Percentiles rank a stretch among this genome's conserved stretches.
phyloP scores from a whole-genome alignment of 192 early-diverging fungal genomes.

The Lunasporangiospora selenospora region DNA sequence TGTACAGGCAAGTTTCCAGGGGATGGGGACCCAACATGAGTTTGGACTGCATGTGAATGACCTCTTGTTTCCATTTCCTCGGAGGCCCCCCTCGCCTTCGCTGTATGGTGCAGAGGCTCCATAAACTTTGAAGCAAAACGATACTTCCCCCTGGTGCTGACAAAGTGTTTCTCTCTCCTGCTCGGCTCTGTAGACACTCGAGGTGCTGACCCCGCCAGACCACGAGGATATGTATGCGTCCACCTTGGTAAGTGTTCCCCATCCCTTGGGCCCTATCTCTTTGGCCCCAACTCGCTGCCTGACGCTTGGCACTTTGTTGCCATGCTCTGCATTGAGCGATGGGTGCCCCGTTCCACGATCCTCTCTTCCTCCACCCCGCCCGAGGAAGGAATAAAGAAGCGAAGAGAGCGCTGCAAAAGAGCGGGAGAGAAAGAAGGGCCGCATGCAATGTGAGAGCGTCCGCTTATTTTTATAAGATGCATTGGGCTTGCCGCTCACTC shows the following conservation, averaged over 20 bases:
- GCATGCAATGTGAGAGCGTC: background rate
- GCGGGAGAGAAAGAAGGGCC: too few relatives aligned
- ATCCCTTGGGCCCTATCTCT: background rate
- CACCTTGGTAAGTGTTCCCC: constrained; percentile 21
- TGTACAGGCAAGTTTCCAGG: too few relatives aligned
- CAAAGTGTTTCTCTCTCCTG: too few relatives aligned
- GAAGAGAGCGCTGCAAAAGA: too few relatives aligned
- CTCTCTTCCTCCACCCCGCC: background rate
- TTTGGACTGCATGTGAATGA: too few relatives aligned
- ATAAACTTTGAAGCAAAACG: too few relatives aligned
- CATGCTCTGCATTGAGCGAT: background rate
- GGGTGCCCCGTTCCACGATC: background rate
- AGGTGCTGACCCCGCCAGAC: constrained; percentile 20
- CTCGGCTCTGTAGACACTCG: constrained; percentile 31
- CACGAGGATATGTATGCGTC: constrained; percentile 3
- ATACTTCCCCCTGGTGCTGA: too few relatives aligned
- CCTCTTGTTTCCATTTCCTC: too few relatives aligned
- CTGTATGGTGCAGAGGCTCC: too few relatives aligned
- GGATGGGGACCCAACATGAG: too few relatives aligned
- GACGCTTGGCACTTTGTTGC: background rate
- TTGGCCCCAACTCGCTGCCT: background rate
- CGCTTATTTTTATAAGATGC: background rate
- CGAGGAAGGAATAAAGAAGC: background rate
- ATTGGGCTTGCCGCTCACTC: background rate
- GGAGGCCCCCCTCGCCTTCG: too few relatives aligned